Percentiles rank a stretch among this genome's conserved stretches.
Evolutionary conservation across 768 basidiomycete genomes (phyloP).

Genomic region (Leccinum disarticulatum): DNA sequence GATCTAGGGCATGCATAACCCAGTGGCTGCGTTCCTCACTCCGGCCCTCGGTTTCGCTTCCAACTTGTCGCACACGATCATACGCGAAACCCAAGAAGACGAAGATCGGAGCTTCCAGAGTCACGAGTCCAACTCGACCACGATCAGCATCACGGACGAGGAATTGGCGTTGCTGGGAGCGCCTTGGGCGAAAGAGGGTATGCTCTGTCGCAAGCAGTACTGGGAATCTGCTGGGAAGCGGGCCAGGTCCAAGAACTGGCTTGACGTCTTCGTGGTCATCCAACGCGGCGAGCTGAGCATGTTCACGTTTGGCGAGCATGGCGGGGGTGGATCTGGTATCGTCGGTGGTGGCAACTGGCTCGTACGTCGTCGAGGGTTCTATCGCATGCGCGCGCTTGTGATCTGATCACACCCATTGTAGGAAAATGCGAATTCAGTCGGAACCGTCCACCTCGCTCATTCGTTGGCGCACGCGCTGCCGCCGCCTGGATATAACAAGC

Average conservation of each 20-base stretch:
- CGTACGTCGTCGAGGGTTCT: conserved; percentile 49
- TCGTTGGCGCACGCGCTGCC: conserved; percentile 85
- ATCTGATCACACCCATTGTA: conserved; percentile 33
- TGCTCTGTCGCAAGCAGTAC: conserved; percentile 92
- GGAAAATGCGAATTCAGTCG: conserved; percentile 86
- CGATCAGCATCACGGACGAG: conserved; percentile 89
- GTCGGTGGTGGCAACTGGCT: conserved; percentile 99
- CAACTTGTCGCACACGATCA: conserved; percentile 94
- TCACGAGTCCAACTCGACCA: conserved; percentile 63
- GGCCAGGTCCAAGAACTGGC: conserved; percentile 87
- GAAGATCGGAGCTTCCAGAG: conserved; percentile 72
- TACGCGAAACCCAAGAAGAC: conserved; percentile 89
- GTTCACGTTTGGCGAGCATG: conserved; percentile 89
- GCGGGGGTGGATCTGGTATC: conserved; percentile 56
- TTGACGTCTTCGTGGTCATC: conserved; percentile 94
- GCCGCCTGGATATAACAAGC: conserved; percentile 86
- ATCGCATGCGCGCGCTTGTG: neutral
- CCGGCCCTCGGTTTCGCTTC: conserved; percentile 96
- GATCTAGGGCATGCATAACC: conserved; percentile 56
- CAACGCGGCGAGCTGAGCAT: conserved; percentile 92
- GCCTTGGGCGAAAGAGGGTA: conserved; percentile 99
- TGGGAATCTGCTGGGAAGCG: conserved; percentile 85
- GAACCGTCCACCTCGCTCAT: conserved; percentile 83
- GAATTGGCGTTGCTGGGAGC: conserved; percentile 93
- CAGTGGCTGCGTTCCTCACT: conserved; percentile 68